Evolutionary conservation across 805 yeast genomes (phyloP), one percentile per base, ranked within the genome.

Genomic region (Hagleromyces aurorensis): DNA sequence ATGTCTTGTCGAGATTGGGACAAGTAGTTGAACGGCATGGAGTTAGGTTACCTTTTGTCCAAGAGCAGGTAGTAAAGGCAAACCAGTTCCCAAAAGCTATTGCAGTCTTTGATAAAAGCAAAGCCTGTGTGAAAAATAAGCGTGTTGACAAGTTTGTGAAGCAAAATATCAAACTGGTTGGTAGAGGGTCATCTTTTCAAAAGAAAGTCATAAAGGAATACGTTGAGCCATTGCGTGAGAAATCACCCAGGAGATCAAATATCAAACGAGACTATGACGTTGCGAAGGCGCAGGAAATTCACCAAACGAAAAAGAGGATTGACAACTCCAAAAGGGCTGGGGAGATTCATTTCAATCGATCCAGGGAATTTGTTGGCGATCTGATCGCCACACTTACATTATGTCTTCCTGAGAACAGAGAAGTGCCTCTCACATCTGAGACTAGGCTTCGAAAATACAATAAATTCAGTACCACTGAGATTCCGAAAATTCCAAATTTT

Each of bases 401-500:
- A 16, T 34, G 35, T 25, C 28, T 33, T 13, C 32, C 36, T 1
- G 21, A 40, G n/a, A 15, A 10, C 4, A 27, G 38, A 6, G 37
- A 37, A 3, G 32, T 52, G 23, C 45, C 57, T 5, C 48, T 50
- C 4, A 45, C 34, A 13, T 37, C 38, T 8, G 39, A 37, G 30
- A n/a, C 41, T 42, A 7, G 28, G 12, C 20, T 17, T 23, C 23
- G 41, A 30, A 13, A 37, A 32, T 47, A 27, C 10, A 46, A 41
- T 1, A 37, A 30, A 6, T 44, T 44, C 12, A 34, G 42, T 3
- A 57, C 48, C 21, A 35, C 43, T 1, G 65, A 62, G 26, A 37
- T 64, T 0, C 68, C 69, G 3, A 41, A 44, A n/a, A 33, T 61
- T 1, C 61, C 65, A 2, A 39, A 52, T 17, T 55, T 64, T 33